phyloP scores from a whole-genome alignment of 345 rosid species.

The Ricinus communis region DNA sequence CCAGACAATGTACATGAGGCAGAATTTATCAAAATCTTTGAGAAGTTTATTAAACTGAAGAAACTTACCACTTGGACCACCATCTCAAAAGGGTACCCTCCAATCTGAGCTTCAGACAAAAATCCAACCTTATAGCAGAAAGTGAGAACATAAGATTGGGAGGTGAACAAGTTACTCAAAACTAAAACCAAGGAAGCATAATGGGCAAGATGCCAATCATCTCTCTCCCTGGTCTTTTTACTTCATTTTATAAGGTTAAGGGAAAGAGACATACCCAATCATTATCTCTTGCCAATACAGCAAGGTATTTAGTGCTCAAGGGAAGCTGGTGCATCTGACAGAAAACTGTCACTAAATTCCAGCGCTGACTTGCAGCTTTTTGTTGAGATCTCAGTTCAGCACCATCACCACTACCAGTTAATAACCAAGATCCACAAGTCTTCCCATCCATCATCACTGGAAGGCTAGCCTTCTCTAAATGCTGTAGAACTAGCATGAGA shows the following conservation, averaged over 20 bases:
- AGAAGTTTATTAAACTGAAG: slow-evolving; percentile 13
- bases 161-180: slow-evolving; percentile 12
- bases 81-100: slow-evolving; percentile 82
- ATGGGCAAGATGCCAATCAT: background rate
- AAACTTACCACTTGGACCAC: slow-evolving; percentile 76
- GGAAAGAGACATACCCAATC: slow-evolving; percentile 74
- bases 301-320: slow-evolving; percentile 87
- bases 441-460: slow-evolving; percentile 57
- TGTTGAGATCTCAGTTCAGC: slow-evolving; percentile 79
- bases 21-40: slow-evolving; percentile 11
- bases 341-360: slow-evolving; percentile 86
- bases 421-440: slow-evolving; percentile 93
- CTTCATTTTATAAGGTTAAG: background rate
- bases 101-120: slow-evolving; percentile 90
- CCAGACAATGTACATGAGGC: slow-evolving; percentile 16
- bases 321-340: slow-evolving; percentile 95
- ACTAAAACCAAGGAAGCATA: slow-evolving; percentile 13
- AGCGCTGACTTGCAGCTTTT: slow-evolving; percentile 77
- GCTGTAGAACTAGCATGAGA: slow-evolving; percentile 71
- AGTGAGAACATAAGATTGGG: slow-evolving; percentile 25
- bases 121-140: slow-evolving; percentile 80
- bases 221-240: background rate
- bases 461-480: slow-evolving; percentile 95
- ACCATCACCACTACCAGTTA: slow-evolving; percentile 84
- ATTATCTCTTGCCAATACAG: slow-evolving; percentile 86